These are phyloP conservation scores for Myxozyma mucilagina DNA, from an alignment of 805 yeast species.

Conservation along the genomic window DNA sequence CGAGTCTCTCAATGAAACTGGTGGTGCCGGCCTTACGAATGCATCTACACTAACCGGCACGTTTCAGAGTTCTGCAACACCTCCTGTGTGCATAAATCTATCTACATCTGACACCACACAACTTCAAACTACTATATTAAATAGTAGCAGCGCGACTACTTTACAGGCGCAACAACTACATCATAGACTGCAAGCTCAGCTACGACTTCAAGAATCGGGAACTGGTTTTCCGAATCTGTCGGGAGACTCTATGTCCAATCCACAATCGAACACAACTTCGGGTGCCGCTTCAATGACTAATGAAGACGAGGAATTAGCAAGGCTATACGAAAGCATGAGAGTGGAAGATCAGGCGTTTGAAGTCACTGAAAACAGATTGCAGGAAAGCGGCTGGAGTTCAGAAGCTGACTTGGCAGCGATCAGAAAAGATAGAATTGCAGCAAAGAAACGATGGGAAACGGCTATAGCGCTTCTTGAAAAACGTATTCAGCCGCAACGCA, in stretches of 20 bases:
- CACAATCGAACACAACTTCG: constrained; percentile 1
- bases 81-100: background rate
- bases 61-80: background rate
- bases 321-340: constrained; percentile 15
- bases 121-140: background rate
- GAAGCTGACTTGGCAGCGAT: constrained; percentile 25
- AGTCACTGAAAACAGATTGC: constrained; percentile 24
- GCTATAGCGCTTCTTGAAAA: constrained; percentile 17
- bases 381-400: constrained; percentile 30
- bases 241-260: background rate
- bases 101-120: background rate
- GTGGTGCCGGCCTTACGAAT: background rate
- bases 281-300: background rate
- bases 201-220: constrained; percentile 17
- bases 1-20: background rate
- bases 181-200: constrained; percentile 11
- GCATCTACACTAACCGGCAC: background rate
- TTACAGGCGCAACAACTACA: constrained; percentile 11
- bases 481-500: background rate
- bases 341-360: constrained; percentile 30
- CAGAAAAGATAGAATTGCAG: constrained; percentile 22
- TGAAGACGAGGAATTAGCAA: constrained; percentile 11
- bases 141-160: background rate
- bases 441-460: constrained; percentile 25
- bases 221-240: background rate